phyloP scores from a whole-genome alignment of 768 basidiomycete species.

The Lentinula boryana region DNA sequence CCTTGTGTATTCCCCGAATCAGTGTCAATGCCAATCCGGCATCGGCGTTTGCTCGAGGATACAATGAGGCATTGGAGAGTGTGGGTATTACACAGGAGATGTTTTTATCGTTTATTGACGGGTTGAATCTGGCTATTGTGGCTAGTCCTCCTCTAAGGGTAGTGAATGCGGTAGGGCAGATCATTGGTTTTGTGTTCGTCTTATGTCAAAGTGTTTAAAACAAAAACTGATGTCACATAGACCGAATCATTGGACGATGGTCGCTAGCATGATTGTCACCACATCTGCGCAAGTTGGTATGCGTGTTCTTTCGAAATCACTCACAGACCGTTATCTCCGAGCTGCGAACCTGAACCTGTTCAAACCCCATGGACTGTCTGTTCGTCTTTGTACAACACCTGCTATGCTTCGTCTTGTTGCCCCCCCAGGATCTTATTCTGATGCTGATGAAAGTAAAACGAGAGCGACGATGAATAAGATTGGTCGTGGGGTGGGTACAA shows the following conservation, averaged over 20 bases:
- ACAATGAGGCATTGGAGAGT: constrained; percentile 11
- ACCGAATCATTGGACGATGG: constrained; percentile 19
- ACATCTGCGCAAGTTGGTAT: constrained; percentile 13
- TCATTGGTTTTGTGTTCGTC: constrained; percentile 18
- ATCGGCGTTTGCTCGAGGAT: constrained; percentile 17
- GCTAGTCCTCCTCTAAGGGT: constrained; percentile 19
- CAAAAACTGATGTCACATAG: neutral
- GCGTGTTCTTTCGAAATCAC: constrained; percentile 17
- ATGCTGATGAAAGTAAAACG: neutral
- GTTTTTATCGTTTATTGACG: constrained; percentile 18
- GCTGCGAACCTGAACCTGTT: constrained; percentile 18
- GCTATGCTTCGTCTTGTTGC: constrained; percentile 16
- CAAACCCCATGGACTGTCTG: constrained; percentile 17
- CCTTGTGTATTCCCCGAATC: constrained; percentile 17
- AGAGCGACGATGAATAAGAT: constrained; percentile 10
- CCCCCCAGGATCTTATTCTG: neutral
- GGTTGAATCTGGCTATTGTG: constrained; percentile 19
- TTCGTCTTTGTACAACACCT: constrained; percentile 18
- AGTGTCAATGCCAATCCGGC: constrained; percentile 12
- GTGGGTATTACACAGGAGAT: constrained; percentile 14
- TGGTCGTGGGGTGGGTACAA: constrained; percentile 13
- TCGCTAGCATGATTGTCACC: constrained; percentile 13
- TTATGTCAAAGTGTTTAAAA: neutral
- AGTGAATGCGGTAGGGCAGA: constrained; percentile 14
- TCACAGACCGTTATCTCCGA: constrained; percentile 19